Conservation (phyloP, 108 stramenopile species). For the Nitzschia sp. region DNA sequence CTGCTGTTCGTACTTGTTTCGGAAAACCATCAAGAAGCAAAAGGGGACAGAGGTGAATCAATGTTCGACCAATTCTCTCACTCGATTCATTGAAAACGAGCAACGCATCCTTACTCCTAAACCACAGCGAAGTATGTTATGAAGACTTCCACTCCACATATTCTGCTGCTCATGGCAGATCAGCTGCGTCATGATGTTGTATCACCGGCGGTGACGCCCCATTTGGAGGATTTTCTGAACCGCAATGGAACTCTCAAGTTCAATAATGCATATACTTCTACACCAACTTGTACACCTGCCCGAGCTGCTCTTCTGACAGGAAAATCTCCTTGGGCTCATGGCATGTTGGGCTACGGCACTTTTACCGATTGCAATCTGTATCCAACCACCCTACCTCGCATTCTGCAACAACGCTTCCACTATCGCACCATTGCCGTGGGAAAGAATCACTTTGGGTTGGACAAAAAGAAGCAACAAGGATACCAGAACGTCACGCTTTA, state of each 20-base stretch:
- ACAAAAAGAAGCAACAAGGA: constrained; percentile 17
- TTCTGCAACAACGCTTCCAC: constrained; percentile 8
- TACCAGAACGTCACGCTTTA: constrained; percentile 30
- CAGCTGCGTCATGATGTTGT: constrained; percentile 44
- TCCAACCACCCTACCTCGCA: constrained; percentile 34
- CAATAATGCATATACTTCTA: constrained; percentile 31
- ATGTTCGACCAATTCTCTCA: too few relatives aligned
- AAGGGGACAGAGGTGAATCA: too few relatives aligned
- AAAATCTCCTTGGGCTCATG: constrained; percentile 41
- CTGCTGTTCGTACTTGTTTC: too few relatives aligned
- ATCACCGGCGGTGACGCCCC: constrained; percentile 20
- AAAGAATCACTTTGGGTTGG: constrained; percentile 45
- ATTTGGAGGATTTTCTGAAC: constrained; percentile 16
- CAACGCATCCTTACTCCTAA: too few relatives aligned
- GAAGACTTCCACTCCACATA: constrained; percentile 26
- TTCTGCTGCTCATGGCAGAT: constrained; percentile 39
- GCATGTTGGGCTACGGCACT: constrained; percentile 37
- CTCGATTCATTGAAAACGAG: too few relatives aligned
- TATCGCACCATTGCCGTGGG: constrained; percentile 31
- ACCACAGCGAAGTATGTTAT: background rate
- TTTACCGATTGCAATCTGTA: constrained; percentile 21
- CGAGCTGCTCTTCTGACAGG: constrained; percentile 41
- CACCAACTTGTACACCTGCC: constrained; percentile 47
- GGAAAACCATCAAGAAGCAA: too few relatives aligned
- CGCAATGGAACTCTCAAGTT: constrained; percentile 9